Base-by-base conservation (phyloP, 2,329 filamentous ascomycete genomes). In the Sporothrix schenckii region DNA sequence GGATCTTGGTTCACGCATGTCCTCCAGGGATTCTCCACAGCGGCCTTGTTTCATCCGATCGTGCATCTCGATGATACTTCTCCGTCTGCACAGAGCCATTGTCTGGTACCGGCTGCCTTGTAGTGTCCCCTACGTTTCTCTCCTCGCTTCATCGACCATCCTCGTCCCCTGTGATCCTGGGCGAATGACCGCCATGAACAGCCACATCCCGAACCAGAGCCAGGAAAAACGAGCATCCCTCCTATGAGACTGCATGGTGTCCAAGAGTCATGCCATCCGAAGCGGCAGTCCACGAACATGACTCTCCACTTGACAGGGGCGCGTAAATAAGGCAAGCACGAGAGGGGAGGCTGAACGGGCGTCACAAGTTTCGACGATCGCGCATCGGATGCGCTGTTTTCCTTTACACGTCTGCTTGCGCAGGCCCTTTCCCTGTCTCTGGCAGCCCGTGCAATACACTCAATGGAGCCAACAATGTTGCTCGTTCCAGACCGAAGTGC, bases 341-440 rank as follows among this genome's bases (percentile, higher is more conserved):
- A 50, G 1, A 34, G 44, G 14, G 16, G 1, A 49, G 61, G 41
- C 41, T 44, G 11, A 34, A 27, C 14, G 50, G n/a, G 16, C 66
- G 66, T 68, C 24, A 34, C 66, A 68, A 68, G 66, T 30, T 39
- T 68, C 66, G 66, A 30, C 66, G 66, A 68, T 58, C 66, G 52
- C 53, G 66, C 52, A 68, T 24, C 66, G 39, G 66, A 49, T 41
- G 7, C 49, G 7, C 13, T 65, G 34, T 24, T 47, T 53, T 21
- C 60, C 60, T 14, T 54, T 53, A 11, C 4, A 41, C 19, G 27
- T 44, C 30, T 7, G 44, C 30, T 49, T 67, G 65, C 7, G 13
- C 39, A 19, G 16, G 41, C n/a, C 14, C 44, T n/a, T 65, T 27
- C 34, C 10, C 13, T 54, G 49, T 24, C 41, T 24, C 24, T 30